phyloP scores from a whole-genome alignment of 352 stramenopile species.

The Phytopythium ostracodes region DNA sequence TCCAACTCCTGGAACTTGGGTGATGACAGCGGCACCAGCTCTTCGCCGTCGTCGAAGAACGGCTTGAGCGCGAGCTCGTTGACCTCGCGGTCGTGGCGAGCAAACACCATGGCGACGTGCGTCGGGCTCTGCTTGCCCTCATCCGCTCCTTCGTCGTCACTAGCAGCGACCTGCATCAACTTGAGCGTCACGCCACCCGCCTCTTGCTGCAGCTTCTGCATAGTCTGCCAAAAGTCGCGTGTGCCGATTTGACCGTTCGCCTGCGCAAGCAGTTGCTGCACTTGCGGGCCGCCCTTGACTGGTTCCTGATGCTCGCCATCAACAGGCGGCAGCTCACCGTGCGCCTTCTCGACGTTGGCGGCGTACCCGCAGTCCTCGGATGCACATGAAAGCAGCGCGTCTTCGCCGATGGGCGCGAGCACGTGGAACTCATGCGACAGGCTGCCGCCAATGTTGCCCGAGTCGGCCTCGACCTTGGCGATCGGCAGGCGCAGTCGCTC shows the following conservation, averaged over 20 bases:
- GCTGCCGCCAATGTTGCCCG: conserved; percentile 85
- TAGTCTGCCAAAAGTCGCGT: conserved; percentile 27
- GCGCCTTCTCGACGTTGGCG: conserved; percentile 86
- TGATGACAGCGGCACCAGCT: conserved; percentile 35
- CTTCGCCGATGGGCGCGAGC: conserved; percentile 76
- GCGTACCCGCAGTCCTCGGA: conserved; percentile 58
- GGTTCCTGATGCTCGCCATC: not conserved
- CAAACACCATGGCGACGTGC: conserved; percentile 47
- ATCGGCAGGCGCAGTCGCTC: conserved; percentile 62
- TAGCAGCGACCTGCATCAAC: conserved; percentile 25
- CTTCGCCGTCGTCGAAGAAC: conserved; percentile 54
- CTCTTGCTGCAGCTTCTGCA: conserved; percentile 24
- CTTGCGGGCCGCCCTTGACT: conserved; percentile 1
- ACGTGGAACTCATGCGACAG: conserved; percentile 90
- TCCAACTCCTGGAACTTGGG: conserved; percentile 20
- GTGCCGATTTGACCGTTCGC: conserved; percentile 13
- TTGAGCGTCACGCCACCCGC: conserved; percentile 26
- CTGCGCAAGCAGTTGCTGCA: conserved; percentile 18
- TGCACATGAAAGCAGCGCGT: conserved; percentile 72
- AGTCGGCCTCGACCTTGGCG: conserved; percentile 82
- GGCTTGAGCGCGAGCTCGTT: conserved; percentile 72
- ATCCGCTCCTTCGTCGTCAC: conserved; percentile 11
- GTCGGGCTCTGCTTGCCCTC: not conserved
- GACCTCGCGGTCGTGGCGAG: conserved; percentile 51
- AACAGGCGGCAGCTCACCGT: conserved; percentile 27